A percentile compares a stretch with the other conserved stretches of the same genome.
Conservation (phyloP, 139 green algal species). For the Auxenochlorella protothecoides region DNA sequence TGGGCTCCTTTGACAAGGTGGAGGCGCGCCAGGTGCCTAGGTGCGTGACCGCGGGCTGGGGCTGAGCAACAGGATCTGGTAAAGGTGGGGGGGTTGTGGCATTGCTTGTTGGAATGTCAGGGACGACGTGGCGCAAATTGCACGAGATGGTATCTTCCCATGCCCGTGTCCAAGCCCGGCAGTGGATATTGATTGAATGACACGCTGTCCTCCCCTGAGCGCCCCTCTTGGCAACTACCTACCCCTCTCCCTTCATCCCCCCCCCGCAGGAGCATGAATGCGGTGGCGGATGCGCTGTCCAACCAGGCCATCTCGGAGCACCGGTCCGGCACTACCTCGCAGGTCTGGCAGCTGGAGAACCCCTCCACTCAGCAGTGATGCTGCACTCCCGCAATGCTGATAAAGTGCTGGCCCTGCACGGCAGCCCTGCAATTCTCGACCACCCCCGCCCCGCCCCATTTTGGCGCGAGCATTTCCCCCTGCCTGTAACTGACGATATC, state of each 20-base stretch:
- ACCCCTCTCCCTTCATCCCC: no score
- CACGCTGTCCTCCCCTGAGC: no score
- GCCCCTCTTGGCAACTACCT: no score
- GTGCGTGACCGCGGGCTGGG: background rate
- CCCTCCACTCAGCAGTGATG: no score
- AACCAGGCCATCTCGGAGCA: conserved; percentile 37
- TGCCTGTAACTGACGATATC: no score
- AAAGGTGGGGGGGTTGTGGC: background rate
- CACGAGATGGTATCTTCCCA: background rate
- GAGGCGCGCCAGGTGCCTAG: conserved; percentile 25
- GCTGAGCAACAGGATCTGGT: background rate
- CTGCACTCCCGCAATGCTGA: no score
- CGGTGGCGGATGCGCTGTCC: conserved; percentile 32
- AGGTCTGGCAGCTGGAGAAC: conserved; percentile 5
- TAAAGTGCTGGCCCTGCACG: no score
- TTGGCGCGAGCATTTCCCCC: no score
- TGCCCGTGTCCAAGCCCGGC: background rate
- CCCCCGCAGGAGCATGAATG: conserved; percentile 21
- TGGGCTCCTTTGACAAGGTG: conserved; percentile 15
- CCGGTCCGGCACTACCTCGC: background rate
- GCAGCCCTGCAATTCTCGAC: no score
- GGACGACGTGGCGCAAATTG: no score
- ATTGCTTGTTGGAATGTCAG: no score
- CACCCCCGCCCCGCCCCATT: no score
- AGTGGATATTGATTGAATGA: background rate